These are phyloP conservation scores for Phytophthora meadii DNA, from an alignment of 352 stramenopile species.

Conservation along the genomic window DNA sequence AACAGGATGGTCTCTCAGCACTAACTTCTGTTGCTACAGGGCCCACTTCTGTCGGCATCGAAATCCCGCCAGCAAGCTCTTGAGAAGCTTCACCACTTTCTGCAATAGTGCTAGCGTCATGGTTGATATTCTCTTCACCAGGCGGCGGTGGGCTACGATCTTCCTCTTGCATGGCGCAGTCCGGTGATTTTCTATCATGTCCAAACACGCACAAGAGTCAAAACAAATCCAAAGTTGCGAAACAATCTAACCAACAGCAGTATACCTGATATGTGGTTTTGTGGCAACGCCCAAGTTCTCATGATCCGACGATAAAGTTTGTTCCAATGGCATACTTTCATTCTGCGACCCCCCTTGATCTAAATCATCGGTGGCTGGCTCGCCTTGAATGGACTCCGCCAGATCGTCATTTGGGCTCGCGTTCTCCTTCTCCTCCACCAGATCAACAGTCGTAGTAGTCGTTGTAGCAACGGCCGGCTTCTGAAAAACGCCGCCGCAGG, in stretches of 20 bases:
- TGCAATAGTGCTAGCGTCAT: neutral
- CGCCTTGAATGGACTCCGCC: neutral
- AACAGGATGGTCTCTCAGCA: neutral
- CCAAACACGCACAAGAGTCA: neutral
- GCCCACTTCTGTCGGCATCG: too few relatives aligned
- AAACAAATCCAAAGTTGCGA: too few relatives aligned
- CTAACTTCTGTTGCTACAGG: neutral
- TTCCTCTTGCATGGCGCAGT: neutral
- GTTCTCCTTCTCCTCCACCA: conserved; percentile 7
- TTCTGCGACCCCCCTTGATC: conserved; percentile 7
- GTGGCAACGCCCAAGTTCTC: neutral
- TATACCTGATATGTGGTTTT: neutral
- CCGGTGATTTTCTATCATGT: conserved; percentile 16
- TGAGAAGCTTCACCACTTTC: neutral
- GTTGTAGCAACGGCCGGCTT: too few relatives aligned
- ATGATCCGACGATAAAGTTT: neutral
- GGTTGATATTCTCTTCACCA: neutral
- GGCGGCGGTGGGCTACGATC: conserved; percentile 16
- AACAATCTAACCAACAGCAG: too few relatives aligned
- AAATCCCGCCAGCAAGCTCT: neutral
- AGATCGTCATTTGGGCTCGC: neutral
- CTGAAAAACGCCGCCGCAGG: too few relatives aligned
- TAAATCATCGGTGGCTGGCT: neutral
- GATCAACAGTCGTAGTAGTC: too few relatives aligned
- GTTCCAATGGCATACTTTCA: conserved; percentile 14